Base-by-base conservation (phyloP, 805 yeast genomes). In the Ogataea naganishii region DNA sequence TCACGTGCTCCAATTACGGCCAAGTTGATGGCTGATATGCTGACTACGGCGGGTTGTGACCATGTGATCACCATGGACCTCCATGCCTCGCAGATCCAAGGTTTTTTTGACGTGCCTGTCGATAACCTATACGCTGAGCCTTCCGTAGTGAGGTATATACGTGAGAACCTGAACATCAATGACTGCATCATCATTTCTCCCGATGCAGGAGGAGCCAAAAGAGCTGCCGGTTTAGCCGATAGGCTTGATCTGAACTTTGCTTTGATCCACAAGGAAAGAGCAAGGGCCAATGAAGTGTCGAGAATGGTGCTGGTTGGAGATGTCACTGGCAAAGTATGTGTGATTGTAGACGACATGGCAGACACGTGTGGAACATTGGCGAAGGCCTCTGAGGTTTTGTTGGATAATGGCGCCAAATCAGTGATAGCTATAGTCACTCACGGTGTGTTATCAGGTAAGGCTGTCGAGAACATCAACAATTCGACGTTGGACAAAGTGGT, bases 11-110 rank as follows among this genome's bases (percentile, higher is more conserved):
- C 89, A 31, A 80, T 82, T 40, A 80, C 92, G 11, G 92, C 92
- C 26, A 82, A 82, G 53, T 64, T 82, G 39, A 76, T 82, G 71
- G 92, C 94, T 13, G 81, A 82, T 47, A 68, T 82, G 74, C 57
- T 82, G 32, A 75, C 81, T 18, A 78, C 89, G 11, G 88, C 92
- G 9, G 94, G 94, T 3, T 82, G 89, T 55, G 76, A 80, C 47
- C 94, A 82, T 54, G 84, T 82, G 14, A 81, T 82, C 45, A 82
- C 94, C 14, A 77, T 82, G 88, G 94, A 82, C 50, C 57, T 82
- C 41, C 94, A 82, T 49, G 92, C 92, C n/a, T 75, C 88, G 14
- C 94, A 82, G 51, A 82, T 82, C 44, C 94, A 82, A 57, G 94
- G 94, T 6, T 82, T 82, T 47, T 82, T 82, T 43, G 76, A 75